A percentile compares a stretch with the other conserved stretches of the same genome.
Evolutionary conservation across 2,329 filamentous ascomycete genomes (phyloP).

Genomic region (Penicillium sp.): DNA sequence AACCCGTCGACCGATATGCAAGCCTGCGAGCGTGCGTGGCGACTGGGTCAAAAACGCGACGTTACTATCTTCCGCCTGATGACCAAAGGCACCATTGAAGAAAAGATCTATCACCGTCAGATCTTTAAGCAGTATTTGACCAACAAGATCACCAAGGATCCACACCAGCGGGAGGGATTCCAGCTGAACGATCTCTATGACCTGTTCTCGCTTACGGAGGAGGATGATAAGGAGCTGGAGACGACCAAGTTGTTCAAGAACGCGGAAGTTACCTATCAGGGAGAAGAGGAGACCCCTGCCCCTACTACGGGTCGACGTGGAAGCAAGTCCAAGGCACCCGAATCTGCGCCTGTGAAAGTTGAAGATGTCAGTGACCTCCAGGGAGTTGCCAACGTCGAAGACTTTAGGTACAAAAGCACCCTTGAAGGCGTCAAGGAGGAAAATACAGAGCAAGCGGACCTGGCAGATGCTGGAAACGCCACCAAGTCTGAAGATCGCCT

Average conservation of each 20-base stretch:
- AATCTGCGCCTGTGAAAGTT: background rate
- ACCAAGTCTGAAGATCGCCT: slow-evolving; percentile 65
- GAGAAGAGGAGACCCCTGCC: slow-evolving; percentile 25
- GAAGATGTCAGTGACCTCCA: background rate
- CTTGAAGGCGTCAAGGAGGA: background rate
- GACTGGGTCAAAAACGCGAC: slow-evolving; percentile 88
- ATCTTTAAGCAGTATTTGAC: slow-evolving; percentile 98
- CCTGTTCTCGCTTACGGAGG: slow-evolving; percentile 74
- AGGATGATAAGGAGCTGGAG: slow-evolving; percentile 69
- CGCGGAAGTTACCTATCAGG: slow-evolving; percentile 69
- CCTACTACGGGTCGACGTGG: background rate
- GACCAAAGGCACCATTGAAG: slow-evolving; percentile 95
- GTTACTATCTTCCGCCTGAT: slow-evolving; percentile 97
- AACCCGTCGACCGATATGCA: slow-evolving; percentile 96
- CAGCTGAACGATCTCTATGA: slow-evolving; percentile 88
- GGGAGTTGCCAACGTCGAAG: background rate
- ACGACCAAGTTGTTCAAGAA: slow-evolving; percentile 80
- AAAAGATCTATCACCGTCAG: slow-evolving; percentile 98
- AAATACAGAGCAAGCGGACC: slow-evolving; percentile 35
- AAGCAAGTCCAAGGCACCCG: background rate
- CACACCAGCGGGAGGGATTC: slow-evolving; percentile 88
- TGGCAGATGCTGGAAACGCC: slow-evolving; percentile 18
- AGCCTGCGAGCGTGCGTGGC: slow-evolving; percentile 92
- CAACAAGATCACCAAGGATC: slow-evolving; percentile 92
- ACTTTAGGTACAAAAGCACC: background rate